phyloP scores from a whole-genome alignment of 495 filamentous ascomycete species.

The Cercophora samala region DNA sequence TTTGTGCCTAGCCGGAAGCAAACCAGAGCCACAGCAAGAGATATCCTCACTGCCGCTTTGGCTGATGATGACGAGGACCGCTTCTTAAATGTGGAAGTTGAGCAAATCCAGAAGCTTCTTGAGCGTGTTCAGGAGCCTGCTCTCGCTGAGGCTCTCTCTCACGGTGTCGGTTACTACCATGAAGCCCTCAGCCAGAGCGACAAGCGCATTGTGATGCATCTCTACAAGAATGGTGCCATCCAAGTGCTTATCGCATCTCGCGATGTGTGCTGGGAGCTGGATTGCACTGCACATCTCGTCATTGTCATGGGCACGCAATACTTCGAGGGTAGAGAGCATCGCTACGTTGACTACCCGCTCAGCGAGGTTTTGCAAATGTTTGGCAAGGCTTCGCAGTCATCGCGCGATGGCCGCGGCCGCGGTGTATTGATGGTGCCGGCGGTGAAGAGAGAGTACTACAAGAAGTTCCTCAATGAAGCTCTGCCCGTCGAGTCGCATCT shows the following conservation, averaged over 20 bases:
- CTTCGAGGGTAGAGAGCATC: conserved; percentile 94
- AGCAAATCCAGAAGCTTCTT: conserved; percentile 78
- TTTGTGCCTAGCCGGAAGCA: conserved; percentile 95
- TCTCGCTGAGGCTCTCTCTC: conserved; percentile 84
- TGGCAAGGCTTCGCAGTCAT: conserved; percentile 79
- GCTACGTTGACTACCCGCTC: conserved; percentile 94
- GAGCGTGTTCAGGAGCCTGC: conserved; percentile 78
- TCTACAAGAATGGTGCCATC: conserved; percentile 87
- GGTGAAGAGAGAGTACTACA: conserved; percentile 95
- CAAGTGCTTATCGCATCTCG: conserved; percentile 91
- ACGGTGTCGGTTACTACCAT: conserved; percentile 96
- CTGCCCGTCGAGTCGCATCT: conserved; percentile 93
- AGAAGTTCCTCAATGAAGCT: conserved; percentile 97
- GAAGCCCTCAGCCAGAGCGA: conserved; percentile 85
- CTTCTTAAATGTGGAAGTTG: conserved; percentile 77
- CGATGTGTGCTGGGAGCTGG: conserved; percentile 95
- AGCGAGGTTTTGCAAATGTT: conserved; percentile 99
- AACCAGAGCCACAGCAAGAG: conserved; percentile 80
- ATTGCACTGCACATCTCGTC: conserved; percentile 82
- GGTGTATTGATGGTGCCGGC: conserved; percentile 93
- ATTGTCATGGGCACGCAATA: conserved; percentile 99
- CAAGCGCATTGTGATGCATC: conserved; percentile 87
- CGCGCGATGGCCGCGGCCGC: conserved; percentile 71
- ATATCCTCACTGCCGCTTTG: conserved; percentile 77
- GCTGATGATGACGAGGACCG: conserved; percentile 91